A percentile compares a stretch with the other conserved stretches of the same genome.
Conservation (phyloP, 2,329 filamentous ascomycete species). For the Phymatotrichopsis omnivora region DNA sequence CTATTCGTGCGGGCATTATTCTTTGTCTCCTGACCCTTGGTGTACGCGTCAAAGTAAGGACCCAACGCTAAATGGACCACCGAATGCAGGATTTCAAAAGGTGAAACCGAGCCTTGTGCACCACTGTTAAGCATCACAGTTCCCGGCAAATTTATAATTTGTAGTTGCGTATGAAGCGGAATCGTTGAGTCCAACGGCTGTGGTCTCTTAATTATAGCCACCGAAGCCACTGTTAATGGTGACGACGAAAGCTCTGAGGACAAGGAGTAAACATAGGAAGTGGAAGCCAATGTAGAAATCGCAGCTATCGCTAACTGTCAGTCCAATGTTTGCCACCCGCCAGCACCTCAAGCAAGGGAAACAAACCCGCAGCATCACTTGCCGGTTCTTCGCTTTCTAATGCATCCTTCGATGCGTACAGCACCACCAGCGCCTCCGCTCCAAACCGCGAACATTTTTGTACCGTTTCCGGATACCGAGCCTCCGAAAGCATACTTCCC, state of each 20-base stretch:
- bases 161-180: conserved; percentile 78
- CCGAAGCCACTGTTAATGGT: conserved; percentile 69
- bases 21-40: conserved; percentile 61
- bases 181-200: conserved; percentile 74
- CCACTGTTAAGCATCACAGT: conserved; percentile 59
- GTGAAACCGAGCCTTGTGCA: conserved; percentile 65
- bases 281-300: conserved; percentile 36
- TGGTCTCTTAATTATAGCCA: conserved; percentile 82
- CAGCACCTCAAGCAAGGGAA: not conserved
- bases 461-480: conserved; percentile 65
- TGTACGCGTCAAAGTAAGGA: conserved; percentile 95
- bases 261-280: conserved; percentile 63
- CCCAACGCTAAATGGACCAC: conserved; percentile 83
- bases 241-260: conserved; percentile 72
- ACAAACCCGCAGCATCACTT: conserved; percentile 23
- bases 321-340: conserved; percentile 18
- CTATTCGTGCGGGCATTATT: conserved; percentile 19
- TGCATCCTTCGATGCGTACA: conserved; percentile 85
- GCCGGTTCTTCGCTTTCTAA: conserved; percentile 31
- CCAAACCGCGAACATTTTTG: conserved; percentile 84
- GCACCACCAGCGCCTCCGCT: conserved; percentile 70
- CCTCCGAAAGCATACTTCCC: conserved; percentile 71
- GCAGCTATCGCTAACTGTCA: conserved; percentile 31
- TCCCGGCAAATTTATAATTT: conserved; percentile 84
- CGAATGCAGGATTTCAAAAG: conserved; percentile 86